phyloP scores from a whole-genome alignment of 805 yeast species.

The Metschnikowia koreensis region DNA sequence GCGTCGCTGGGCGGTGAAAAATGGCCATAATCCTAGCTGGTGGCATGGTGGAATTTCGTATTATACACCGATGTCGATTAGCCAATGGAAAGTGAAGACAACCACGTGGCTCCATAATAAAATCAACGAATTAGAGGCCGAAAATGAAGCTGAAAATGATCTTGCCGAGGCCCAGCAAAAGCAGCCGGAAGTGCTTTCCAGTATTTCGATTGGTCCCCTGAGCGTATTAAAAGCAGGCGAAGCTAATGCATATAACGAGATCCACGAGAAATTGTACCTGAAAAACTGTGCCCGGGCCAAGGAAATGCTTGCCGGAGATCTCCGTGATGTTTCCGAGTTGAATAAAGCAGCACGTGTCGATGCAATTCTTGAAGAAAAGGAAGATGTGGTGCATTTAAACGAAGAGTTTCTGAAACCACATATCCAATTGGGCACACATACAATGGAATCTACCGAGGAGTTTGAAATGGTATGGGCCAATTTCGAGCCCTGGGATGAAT shows the following conservation, averaged over 20 bases:
- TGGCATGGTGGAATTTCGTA: slow-evolving; percentile 70
- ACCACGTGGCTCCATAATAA: slow-evolving; percentile 17
- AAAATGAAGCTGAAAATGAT: neutral
- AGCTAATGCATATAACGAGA: slow-evolving; percentile 21
- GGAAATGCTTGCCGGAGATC: slow-evolving; percentile 24
- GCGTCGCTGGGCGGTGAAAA: slow-evolving; percentile 47
- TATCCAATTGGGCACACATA: slow-evolving; percentile 36
- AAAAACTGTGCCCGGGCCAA: slow-evolving; percentile 23
- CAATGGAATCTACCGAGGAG: slow-evolving; percentile 39
- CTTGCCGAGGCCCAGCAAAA: neutral
- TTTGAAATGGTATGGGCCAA: slow-evolving; percentile 43
- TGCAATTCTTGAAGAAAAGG: slow-evolving; percentile 32
- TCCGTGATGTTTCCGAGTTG: slow-evolving; percentile 33
- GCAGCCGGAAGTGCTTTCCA: slow-evolving; percentile 10
- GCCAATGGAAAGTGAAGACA: slow-evolving; percentile 33
- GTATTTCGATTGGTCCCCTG: slow-evolving; percentile 17
- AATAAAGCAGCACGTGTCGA: slow-evolving; percentile 39
- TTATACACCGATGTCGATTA: slow-evolving; percentile 49
- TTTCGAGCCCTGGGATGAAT: slow-evolving; percentile 47
- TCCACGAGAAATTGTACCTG: slow-evolving; percentile 26
- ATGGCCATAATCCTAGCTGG: slow-evolving; percentile 48
- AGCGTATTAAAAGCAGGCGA: slow-evolving; percentile 16
- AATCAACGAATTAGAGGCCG: slow-evolving; percentile 13
- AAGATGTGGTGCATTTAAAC: slow-evolving; percentile 22
- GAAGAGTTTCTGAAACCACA: slow-evolving; percentile 34